Percentiles rank a stretch among this genome's conserved stretches.
These are phyloP conservation scores for Trichodelitschia bisporula DNA, from an alignment of 495 filamentous ascomycete genomes.

Conservation along the genomic window DNA sequence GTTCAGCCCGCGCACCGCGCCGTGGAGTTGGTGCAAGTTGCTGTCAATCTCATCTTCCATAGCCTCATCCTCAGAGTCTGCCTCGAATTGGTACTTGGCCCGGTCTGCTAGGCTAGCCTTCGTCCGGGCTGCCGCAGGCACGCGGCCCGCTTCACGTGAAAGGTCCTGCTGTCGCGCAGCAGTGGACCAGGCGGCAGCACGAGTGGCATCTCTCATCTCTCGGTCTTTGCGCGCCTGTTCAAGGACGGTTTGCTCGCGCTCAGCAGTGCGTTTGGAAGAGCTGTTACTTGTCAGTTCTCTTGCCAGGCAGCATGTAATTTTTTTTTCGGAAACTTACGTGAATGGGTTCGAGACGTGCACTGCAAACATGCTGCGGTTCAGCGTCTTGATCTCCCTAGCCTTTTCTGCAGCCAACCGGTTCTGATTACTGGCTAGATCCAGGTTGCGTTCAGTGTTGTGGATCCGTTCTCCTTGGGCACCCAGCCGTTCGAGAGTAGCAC, in stretches of 20 bases:
- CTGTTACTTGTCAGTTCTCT: too few species aligned
- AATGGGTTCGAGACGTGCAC: conserved; percentile 9
- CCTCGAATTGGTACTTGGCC: conserved; percentile 56
- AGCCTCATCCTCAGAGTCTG: conserved; percentile 49
- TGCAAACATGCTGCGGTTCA: conserved; percentile 68
- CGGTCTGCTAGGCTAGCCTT: conserved; percentile 38
- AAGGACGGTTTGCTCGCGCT: conserved; percentile 34
- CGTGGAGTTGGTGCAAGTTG: conserved; percentile 16
- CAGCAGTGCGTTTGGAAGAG: conserved; percentile 21
- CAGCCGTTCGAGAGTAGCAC: conserved; percentile 41
- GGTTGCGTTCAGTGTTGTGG: conserved; percentile 50
- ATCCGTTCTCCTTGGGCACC: conserved; percentile 52
- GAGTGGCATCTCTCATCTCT: conserved; percentile 38
- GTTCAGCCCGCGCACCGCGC: conserved; percentile 37
- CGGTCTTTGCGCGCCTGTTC: conserved; percentile 40
- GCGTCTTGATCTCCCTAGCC: conserved; percentile 45
- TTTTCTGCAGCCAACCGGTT: conserved; percentile 51
- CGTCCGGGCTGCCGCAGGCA: conserved; percentile 1
- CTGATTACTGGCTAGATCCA: conserved; percentile 42
- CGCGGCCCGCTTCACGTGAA: conserved; percentile 21
- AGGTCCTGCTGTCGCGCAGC: conserved; percentile 34
- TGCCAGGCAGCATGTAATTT: too few species aligned
- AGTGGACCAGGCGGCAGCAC: conserved; percentile 33
- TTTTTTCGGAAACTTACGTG: too few species aligned
- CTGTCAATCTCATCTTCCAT: conserved; percentile 33